Percentiles rank a stretch among this genome's conserved stretches.
These are phyloP conservation scores for Trichoderma arundinaceum DNA, from an alignment of 2,329 filamentous ascomycete genomes.

Conservation along the genomic window DNA sequence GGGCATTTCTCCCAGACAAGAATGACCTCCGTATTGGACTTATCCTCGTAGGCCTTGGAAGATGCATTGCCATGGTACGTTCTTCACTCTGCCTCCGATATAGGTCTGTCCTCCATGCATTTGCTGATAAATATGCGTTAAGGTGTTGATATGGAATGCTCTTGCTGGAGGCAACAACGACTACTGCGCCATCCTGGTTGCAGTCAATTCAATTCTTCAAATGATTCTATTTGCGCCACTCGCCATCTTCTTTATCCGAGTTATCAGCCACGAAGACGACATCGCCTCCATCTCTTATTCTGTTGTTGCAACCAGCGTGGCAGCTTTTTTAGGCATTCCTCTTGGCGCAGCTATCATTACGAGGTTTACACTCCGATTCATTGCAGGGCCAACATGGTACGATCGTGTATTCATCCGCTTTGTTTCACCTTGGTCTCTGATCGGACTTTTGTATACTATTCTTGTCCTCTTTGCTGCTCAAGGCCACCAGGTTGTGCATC, in stretches of 20 bases:
- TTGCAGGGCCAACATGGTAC: constrained; percentile 66
- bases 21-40: constrained; percentile 66
- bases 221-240: constrained; percentile 75
- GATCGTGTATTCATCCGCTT: constrained; percentile 71
- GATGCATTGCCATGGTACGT: constrained; percentile 85
- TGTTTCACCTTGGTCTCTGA: constrained; percentile 74
- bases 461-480: constrained; percentile 85
- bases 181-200: constrained; percentile 83
- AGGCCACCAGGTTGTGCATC: constrained; percentile 75
- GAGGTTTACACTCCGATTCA: constrained; percentile 63
- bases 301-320: constrained; percentile 78
- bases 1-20: constrained; percentile 69
- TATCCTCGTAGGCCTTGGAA: constrained; percentile 80
- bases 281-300: constrained; percentile 58
- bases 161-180: constrained; percentile 75
- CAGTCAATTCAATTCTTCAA: constrained; percentile 75
- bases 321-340: constrained; percentile 83
- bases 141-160: constrained; percentile 70
- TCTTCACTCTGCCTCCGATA: not conserved
- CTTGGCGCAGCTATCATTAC: constrained; percentile 81
- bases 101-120: not conserved
- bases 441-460: constrained; percentile 87
- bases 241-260: constrained; percentile 70
- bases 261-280: constrained; percentile 62
- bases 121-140: not conserved